Evolutionary conservation across 2,329 filamentous ascomycete genomes (phyloP).

Genomic region (Knoxdaviesia capensis): DNA sequence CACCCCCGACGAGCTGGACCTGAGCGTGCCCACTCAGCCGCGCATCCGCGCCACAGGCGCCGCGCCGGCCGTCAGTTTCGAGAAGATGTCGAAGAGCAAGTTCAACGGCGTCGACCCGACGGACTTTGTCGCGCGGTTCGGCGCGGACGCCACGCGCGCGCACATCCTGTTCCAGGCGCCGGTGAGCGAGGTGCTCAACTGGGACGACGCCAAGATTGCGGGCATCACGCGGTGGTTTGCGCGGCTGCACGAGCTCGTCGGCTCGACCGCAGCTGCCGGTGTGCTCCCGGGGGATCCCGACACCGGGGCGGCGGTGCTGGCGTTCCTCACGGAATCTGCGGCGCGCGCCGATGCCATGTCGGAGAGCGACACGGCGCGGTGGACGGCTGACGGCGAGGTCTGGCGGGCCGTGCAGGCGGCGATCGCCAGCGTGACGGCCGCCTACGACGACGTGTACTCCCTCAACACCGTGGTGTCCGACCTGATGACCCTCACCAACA

Average conservation of each 20-base stretch:
- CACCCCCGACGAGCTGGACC: conserved; percentile 53
- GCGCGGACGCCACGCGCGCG: conserved; percentile 65
- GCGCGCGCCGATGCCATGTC: neutral
- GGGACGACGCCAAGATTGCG: conserved; percentile 67
- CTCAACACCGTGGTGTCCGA: conserved; percentile 73
- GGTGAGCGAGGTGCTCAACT: conserved; percentile 65
- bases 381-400: conserved; percentile 27
- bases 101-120: conserved; percentile 77
- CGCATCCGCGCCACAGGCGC: conserved; percentile 40
- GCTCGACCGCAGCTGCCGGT: conserved; percentile 4
- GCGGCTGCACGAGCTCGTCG: conserved; percentile 40
- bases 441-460: conserved; percentile 51
- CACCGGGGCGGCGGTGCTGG: conserved; percentile 1
- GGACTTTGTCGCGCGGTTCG: conserved; percentile 50
- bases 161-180: conserved; percentile 83
- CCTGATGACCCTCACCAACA: conserved; percentile 64
- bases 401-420: conserved; percentile 49
- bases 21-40: conserved; percentile 33
- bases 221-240: conserved; percentile 68
- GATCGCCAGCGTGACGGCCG: conserved; percentile 44
- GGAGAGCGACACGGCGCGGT: conserved; percentile 13
- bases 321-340: neutral
- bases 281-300: neutral
- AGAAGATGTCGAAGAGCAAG: conserved; percentile 95
- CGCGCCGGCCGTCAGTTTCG: conserved; percentile 43